A percentile compares a stretch with the other conserved stretches of the same genome.
These are phyloP conservation scores for Davidsoniella virescens DNA, from an alignment of 2,329 filamentous ascomycete species.

Conservation along the genomic window DNA sequence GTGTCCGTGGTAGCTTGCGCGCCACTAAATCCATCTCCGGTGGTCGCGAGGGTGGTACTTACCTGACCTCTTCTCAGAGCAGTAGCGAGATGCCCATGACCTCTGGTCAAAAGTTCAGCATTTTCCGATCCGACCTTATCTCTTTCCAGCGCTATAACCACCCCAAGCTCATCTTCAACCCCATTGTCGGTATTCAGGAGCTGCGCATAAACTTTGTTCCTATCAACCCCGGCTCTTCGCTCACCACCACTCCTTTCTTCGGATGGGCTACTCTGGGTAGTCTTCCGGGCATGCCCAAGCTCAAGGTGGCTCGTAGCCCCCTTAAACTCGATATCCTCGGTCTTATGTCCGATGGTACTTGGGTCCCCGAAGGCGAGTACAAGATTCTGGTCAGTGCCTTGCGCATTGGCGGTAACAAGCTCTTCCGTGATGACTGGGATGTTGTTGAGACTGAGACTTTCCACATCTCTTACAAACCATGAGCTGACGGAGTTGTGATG, in stretches of 20 bases:
- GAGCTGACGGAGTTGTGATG: no score
- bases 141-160: background rate
- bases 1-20: background rate
- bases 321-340: slow-evolving; percentile 27
- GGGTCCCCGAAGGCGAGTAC: slow-evolving; percentile 32
- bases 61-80: background rate
- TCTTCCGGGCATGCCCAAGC: background rate
- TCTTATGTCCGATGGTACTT: slow-evolving; percentile 27
- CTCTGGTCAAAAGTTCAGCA: background rate
- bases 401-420: slow-evolving; percentile 29
- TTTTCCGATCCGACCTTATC: background rate
- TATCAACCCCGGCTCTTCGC: background rate
- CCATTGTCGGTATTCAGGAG: background rate
- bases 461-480: background rate
- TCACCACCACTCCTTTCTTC: background rate
- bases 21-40: background rate
- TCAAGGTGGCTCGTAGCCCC: slow-evolving; percentile 16
- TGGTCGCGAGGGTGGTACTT: background rate
- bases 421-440: background rate
- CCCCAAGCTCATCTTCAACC: background rate
- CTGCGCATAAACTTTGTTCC: background rate
- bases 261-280: background rate
- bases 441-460: slow-evolving; percentile 1
- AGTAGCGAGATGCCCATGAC: background rate
- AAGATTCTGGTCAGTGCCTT: slow-evolving; percentile 32